A percentile compares a stretch with the other conserved stretches of the same genome.
Conservation (phyloP, 768 basidiomycete species). For the Mycena olivaceomarginata region DNA sequence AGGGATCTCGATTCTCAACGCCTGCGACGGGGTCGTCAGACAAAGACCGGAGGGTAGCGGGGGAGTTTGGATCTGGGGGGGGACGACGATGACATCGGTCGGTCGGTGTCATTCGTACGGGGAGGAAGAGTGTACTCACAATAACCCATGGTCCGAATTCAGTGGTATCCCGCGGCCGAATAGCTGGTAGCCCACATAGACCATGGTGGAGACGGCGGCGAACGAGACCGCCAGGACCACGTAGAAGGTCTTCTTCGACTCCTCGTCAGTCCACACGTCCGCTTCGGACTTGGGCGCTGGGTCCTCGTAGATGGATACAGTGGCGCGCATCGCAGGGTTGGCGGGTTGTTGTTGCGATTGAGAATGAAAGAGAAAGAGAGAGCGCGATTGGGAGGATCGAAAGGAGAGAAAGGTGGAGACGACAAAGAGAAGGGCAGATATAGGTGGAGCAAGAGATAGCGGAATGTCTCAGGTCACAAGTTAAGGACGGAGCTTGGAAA, state of each 20-base stretch:
- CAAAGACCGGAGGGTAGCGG: conserved; percentile 1
- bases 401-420: background rate
- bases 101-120: conserved; percentile 6
- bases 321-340: conserved; percentile 29
- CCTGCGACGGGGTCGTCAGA: conserved; percentile 23
- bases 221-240: conserved; percentile 12
- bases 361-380: background rate
- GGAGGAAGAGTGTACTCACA: conserved; percentile 9
- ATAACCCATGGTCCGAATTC: background rate
- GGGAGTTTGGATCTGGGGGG: conserved; percentile 17
- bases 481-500: no score
- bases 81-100: conserved; percentile 11
- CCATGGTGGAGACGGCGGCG: conserved; percentile 13
- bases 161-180: background rate
- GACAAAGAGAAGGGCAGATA: background rate
- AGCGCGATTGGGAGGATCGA: background rate
- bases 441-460: background rate
- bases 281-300: conserved; percentile 15
- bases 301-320: conserved; percentile 39
- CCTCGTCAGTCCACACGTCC: conserved; percentile 32
- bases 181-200: conserved; percentile 8
- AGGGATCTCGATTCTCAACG: background rate
- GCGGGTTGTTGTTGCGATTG: background rate
- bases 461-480: background rate
- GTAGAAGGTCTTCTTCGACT: conserved; percentile 19